phyloP scores from a whole-genome alignment of 2,329 filamentous ascomycete species.

The Cordyceps cicadae region DNA sequence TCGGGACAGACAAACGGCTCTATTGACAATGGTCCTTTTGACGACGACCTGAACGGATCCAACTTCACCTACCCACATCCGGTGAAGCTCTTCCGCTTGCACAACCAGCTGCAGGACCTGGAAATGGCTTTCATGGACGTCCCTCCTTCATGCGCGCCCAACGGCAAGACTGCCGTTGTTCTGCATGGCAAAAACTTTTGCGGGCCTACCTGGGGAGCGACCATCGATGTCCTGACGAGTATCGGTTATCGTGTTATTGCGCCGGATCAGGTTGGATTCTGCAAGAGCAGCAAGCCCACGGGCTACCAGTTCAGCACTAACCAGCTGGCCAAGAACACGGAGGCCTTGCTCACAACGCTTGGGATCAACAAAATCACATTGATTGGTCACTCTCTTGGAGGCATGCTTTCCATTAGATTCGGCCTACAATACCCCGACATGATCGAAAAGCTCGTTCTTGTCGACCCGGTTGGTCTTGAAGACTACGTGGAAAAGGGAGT shows the following conservation, averaged over 20 bases:
- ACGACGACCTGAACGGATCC: constrained; percentile 37
- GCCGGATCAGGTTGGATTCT: constrained; percentile 49
- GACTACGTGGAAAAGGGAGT: constrained; percentile 44
- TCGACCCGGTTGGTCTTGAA: constrained; percentile 46
- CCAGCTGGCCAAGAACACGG: constrained; percentile 43
- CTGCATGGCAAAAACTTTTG: constrained; percentile 52
- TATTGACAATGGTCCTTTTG: constrained; percentile 29
- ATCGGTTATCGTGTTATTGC: constrained; percentile 44
- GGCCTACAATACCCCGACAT: constrained; percentile 40
- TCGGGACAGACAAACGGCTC: constrained; percentile 22
- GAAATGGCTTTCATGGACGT: constrained; percentile 51
- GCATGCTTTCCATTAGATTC: constrained; percentile 45
- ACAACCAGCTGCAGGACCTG: constrained; percentile 37
- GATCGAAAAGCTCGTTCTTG: constrained; percentile 36
- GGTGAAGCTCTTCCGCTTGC: constrained; percentile 39
- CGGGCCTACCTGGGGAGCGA: constrained; percentile 42
- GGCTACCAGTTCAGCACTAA: constrained; percentile 45
- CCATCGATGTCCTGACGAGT: constrained; percentile 32
- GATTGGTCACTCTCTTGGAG: constrained; percentile 48
- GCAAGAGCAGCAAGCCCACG: constrained; percentile 45
- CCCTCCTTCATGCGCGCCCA: constrained; percentile 24
- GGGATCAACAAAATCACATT: constrained; percentile 35
- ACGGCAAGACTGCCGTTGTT: constrained; percentile 36
- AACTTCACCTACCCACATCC: constrained; percentile 47
- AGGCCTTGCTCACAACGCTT: constrained; percentile 36